Evolutionary conservation across 805 yeast genomes (phyloP).

Genomic region (Myxozyma udenii): DNA sequence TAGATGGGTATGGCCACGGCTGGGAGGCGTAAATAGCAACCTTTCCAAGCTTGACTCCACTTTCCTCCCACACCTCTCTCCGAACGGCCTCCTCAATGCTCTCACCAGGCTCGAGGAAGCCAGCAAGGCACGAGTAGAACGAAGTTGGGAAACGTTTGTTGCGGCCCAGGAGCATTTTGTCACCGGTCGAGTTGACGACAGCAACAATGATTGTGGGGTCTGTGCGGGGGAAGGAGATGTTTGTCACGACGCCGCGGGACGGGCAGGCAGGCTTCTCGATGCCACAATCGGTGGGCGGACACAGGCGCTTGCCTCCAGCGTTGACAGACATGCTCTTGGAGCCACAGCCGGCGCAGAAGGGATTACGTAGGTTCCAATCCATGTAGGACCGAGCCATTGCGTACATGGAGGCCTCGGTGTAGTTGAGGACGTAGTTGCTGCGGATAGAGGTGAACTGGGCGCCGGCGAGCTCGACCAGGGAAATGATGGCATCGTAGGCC

Average conservation of each 20-base stretch:
- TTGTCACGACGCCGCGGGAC: conserved; percentile 52
- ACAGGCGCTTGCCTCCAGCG: conserved; percentile 44
- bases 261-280: conserved; percentile 36
- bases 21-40: conserved; percentile 70
- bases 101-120: conserved; percentile 94
- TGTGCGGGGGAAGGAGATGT: conserved; percentile 86
- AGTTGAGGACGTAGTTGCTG: conserved; percentile 14
- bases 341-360: conserved; percentile 87
- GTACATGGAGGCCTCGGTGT: conserved; percentile 60
- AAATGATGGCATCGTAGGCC: conserved; percentile 1
- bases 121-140: conserved; percentile 78
- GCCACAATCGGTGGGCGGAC: conserved; percentile 39
- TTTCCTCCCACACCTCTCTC: conserved; percentile 93
- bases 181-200: conserved; percentile 57
- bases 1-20: conserved; percentile 98
- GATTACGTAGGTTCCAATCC: conserved; percentile 61
- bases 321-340: conserved; percentile 39
- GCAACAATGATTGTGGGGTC: conserved; percentile 87
- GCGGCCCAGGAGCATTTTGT: conserved; percentile 67
- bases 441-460: conserved; percentile 15
- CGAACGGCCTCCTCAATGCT: conserved; percentile 82
- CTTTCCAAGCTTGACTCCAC: conserved; percentile 66
- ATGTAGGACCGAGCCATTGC: conserved; percentile 81
- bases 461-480: conserved; percentile 10
- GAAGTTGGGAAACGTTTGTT: conserved; percentile 55